Evolutionary conservation across 768 basidiomycete genomes (phyloP), one percentile per base, ranked within the genome.

Genomic region (Lactarius evosmus): DNA sequence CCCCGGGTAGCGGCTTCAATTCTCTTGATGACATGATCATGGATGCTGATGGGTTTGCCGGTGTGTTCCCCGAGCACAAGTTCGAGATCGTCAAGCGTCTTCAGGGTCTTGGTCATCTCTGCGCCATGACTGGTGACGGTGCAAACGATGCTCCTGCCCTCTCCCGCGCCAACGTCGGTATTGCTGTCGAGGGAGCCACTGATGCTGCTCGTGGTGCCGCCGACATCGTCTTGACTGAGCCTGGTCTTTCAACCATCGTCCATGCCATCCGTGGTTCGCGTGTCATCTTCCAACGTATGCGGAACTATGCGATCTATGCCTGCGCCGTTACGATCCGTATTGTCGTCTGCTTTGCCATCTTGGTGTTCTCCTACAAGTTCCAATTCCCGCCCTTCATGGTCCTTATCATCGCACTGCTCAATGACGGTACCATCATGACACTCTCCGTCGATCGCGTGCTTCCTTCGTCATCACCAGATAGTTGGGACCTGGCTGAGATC

Each of bases 341-440:
- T 76, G 95, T 98, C 69, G 91, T 97, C 69, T 96, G 92, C 78
- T 98, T 98, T 78, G 87, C 94, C 66, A 87, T 97, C 79, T 82
- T 98, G 74, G 91, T 93, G 50, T 98, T 98, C 76, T 88, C 88
- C 38, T 98, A 95, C 87, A 85, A 88, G 81, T 95, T 96, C 78
- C 91, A 97, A 77, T 98, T 98, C 93, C 96, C 96, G 69, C 94
- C 96, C 14, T 98, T 98, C 86, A 98, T 98, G 96, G 87, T 98
- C 70, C 89, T 98, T 75, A 93, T 98, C 76, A 95, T 98, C 69
- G 96, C 96, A 63, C 83, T 98, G 40, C 80, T 97, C 70, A 98
- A 98, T 76, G 96, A 98, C 74, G 96, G 96, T 74, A 98, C 96
- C 67, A 98, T 98, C 83, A 97, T 98, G 95, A 98, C 96, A 7